Conservation (phyloP, 805 yeast genomes). For the Starmera dryadoides region DNA sequence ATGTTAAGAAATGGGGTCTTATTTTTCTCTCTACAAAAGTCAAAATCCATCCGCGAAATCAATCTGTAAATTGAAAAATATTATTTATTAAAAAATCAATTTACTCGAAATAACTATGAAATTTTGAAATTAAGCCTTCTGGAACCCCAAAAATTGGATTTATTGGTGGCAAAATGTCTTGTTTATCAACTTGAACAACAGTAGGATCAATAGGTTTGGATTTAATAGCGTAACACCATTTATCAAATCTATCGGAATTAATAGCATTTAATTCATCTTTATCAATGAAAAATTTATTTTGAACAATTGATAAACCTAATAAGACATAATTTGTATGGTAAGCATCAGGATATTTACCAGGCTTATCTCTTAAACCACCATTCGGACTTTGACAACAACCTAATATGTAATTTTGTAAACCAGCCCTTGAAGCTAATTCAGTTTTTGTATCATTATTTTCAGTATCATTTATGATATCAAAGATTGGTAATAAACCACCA, state of each 20-base stretch:
- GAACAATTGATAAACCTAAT: slow-evolving; percentile 49
- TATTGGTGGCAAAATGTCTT: slow-evolving; percentile 23
- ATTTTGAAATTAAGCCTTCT: slow-evolving; percentile 27
- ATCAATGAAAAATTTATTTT: slow-evolving; percentile 9
- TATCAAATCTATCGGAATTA: slow-evolving; percentile 1
- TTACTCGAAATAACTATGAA: slow-evolving; percentile 7
- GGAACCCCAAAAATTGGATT: slow-evolving; percentile 62
- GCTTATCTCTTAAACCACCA: slow-evolving; percentile 88
- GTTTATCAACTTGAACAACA: slow-evolving; percentile 13
- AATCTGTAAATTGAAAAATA: too few relatives aligned
- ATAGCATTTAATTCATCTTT: neutral
- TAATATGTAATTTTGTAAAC: slow-evolving; percentile 58
- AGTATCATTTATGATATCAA: slow-evolving; percentile 43
- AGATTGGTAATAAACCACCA: slow-evolving; percentile 64
- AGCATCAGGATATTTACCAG: slow-evolving; percentile 71
- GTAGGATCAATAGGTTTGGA: slow-evolving; percentile 2
- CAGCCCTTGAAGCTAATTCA: slow-evolving; percentile 43
- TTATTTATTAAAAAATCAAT: too few relatives aligned
- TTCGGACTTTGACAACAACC: slow-evolving; percentile 61
- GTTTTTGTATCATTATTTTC: too few relatives aligned
- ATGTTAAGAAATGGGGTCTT: too few relatives aligned
- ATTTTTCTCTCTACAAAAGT: too few relatives aligned
- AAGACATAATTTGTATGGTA: slow-evolving; percentile 88
- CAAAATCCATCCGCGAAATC: too few relatives aligned
- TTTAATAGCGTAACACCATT: slow-evolving; percentile 6